Base-by-base conservation (phyloP, 2,329 filamentous ascomycete genomes). In the Aspergillus uvarum region DNA sequence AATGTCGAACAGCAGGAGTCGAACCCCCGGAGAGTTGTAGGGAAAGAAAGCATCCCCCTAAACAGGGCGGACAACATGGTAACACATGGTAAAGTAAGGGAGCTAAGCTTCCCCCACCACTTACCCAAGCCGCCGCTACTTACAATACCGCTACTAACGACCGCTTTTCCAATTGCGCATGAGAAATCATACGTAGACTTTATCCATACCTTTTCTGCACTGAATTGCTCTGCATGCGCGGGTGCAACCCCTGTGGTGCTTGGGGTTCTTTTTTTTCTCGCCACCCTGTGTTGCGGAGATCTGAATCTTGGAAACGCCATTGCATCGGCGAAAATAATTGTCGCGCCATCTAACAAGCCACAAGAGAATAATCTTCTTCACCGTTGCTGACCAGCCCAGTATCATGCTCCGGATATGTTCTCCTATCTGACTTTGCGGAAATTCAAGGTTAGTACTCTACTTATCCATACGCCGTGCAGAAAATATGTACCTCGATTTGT, bases 271-370 rank as follows among this genome's bases (percentile, higher is more conserved):
- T 53, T 8, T 35, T 19, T 49, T 42, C 50, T 60, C 49, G 61
- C 61, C 61, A 63, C 58, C 31, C 56, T 49, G 52, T 54, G 48
- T 32, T 16, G 26, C 42, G 44, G 49, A 50, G 52, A 60, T 59
- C 53, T 58, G 58, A 63, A 63, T 56, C 56, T 60, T 59, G 54
- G 35, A 26, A 47, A 29, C 38, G 44, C 29, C 22, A 24, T 26
- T 48, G 53, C 42, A 48, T 31, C 53, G 47, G 47, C 22, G 42
- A 24, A 29, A 31, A 29, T 44, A 55, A 11, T 32, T 55, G 35
- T 48, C 22, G 42, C 32, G 38, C 12, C 42, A 21, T 44, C 42
- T 24, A 29, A 19, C 38, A 16, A 47, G 29, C 31, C 38, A n/a
- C 35, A 21, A 26, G 26, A 24, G 38, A 19, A n/a, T 5, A 19